Evolutionary conservation across 2,329 filamentous ascomycete species (phyloP), one percentile per base, ranked within the genome.

Genomic region (Colletotrichum somersetense): DNA sequence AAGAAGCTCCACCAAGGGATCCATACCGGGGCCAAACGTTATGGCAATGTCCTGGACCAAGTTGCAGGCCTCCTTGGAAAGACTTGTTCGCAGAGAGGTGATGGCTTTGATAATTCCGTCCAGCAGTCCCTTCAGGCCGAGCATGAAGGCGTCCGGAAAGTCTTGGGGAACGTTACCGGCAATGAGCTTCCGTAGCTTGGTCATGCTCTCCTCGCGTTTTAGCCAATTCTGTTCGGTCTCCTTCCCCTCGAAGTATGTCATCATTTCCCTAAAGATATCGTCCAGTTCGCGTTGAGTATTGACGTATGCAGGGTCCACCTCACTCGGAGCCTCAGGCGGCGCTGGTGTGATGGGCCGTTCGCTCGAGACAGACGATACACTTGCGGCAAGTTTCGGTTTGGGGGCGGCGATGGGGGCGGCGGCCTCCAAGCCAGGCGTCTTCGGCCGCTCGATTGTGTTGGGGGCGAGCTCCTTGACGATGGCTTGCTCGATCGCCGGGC

Each of bases 191-290:
- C 96, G 90, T 61, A 98, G 83, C 75, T 93, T 95, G 10, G 88
- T 88, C 48, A 95, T 88, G 78, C 89, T 92, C 83, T 96, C 93
- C 80, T 98, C 96, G 80, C 96, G 89, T 76, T 92, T 91, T 77
- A 93, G 80, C 96, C 96, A 98, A 78, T 98, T 98, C 72, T 93
- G 90, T 79, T 98, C 96, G 0, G 92, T 91, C 83, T 98, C 96
- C 79, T 88, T 94, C 64, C 95, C 95, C 75, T 98, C 95, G 74
- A 98, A 98, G 79, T 88, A 88, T 65, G 87, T 87, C 42, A 91
- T 86, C 93, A 98, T 97, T 42, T 93, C 91, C 75, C 89, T 90
- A 79, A 97, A 91, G 1, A 92, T 90, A 35, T 97, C 95, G 72
- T 98, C 95, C n/a, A 98, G 85, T 79, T 98, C 95, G 76, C 94